These are phyloP conservation scores for Tuber microsphaerosporum DNA, from an alignment of 495 filamentous ascomycete genomes.

Conservation along the genomic window DNA sequence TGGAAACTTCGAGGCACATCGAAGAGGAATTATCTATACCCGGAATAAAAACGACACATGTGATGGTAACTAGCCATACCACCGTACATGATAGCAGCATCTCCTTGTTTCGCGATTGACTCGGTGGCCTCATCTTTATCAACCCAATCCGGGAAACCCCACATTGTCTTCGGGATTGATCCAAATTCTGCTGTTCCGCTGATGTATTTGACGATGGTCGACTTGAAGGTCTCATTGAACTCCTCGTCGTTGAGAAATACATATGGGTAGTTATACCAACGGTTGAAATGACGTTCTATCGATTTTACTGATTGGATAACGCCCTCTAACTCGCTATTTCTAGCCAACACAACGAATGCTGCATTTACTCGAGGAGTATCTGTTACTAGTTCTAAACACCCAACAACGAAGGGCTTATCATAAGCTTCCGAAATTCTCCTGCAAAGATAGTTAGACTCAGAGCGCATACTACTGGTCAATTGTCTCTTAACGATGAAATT, in stretches of 20 bases:
- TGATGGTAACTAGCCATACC: conserved; percentile 98
- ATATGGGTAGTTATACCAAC: conserved; percentile 98
- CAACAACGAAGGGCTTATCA: conserved; percentile 91
- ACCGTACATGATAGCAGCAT: conserved; percentile 98
- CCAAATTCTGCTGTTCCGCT: conserved; percentile 83
- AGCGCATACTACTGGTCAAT: conserved; percentile 12
- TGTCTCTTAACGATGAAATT: not conserved
- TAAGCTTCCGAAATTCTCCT: conserved; percentile 96
- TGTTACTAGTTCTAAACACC: conserved; percentile 66
- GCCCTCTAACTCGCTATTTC: conserved; percentile 94
- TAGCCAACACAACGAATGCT: conserved; percentile 88
- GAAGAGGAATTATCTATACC: conserved; percentile 49
- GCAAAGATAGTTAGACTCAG: conserved; percentile 27
- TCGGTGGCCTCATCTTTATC: conserved; percentile 89
- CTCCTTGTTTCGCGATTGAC: conserved; percentile 89
- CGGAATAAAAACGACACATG: conserved; percentile 98
- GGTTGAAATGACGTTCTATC: conserved; percentile 97
- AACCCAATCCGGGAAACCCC: conserved; percentile 96
- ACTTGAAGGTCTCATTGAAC: conserved; percentile 89
- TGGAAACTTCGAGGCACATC: not conserved
- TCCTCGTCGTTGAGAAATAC: conserved; percentile 98
- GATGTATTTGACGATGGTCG: conserved; percentile 81
- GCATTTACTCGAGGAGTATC: conserved; percentile 72
- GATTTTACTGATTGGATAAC: conserved; percentile 96
- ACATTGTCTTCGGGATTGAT: conserved; percentile 82